Conservation (phyloP, 2,329 filamentous ascomycete genomes). For the Chrysoporthe puriensis region DNA sequence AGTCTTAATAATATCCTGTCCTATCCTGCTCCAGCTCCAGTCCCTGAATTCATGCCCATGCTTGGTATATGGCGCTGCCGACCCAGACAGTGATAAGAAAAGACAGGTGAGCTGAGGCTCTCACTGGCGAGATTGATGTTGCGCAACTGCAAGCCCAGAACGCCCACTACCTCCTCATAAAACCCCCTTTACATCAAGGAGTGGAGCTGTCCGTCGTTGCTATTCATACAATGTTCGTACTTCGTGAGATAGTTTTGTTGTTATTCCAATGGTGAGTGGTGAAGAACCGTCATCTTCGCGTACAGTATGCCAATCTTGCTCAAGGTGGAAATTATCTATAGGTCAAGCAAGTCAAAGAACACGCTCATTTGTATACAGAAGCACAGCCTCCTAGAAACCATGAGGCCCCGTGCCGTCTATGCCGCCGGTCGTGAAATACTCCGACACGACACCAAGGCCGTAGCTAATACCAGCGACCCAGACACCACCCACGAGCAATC, state of each 20-base stretch:
- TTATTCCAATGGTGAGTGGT: neutral
- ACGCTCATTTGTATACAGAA: neutral
- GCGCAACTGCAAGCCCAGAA: neutral
- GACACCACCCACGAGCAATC: constrained; percentile 55
- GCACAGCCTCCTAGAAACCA: constrained; percentile 12
- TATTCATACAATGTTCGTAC: constrained; percentile 15
- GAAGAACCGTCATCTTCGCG: neutral
- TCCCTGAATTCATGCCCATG: neutral
- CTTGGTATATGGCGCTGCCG: constrained; percentile 10
- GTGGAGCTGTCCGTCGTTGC: constrained; percentile 1
- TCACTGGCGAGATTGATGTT: neutral
- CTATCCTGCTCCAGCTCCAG: neutral
- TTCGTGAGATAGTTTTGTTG: neutral
- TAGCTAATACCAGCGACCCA: constrained; percentile 62
- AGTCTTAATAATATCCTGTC: neutral
- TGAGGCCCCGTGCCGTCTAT: constrained; percentile 45
- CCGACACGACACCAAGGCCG: constrained; percentile 59
- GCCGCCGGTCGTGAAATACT: constrained; percentile 58
- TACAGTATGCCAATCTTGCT: neutral
- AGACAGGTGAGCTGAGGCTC: neutral
- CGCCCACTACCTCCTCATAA: neutral
- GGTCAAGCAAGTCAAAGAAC: neutral
- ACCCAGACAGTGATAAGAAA: too few relatives aligned
- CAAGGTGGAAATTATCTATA: neutral
- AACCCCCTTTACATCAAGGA: neutral